Evolutionary conservation across 345 rosid genomes (phyloP), one percentile per base, ranked within the genome.

Genomic region (Chamaenerion angustifolium): DNA sequence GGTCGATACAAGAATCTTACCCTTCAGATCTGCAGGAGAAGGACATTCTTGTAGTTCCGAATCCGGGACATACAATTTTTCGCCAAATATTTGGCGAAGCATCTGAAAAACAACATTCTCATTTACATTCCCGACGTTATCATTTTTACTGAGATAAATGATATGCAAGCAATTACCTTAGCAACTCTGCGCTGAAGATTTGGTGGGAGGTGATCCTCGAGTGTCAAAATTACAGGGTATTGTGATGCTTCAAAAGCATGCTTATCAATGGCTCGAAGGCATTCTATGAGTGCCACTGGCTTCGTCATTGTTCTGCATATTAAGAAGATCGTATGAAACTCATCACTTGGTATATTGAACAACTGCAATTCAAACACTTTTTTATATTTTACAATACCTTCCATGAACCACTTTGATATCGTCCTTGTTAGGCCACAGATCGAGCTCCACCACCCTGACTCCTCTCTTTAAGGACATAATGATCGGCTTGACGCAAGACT

Each of bases 201-300:
- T n/a, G 85, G 77, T 17, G 90, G 79, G 48, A 90, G 95, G 62
- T 90, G 98, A 64, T 90, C 95, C 71, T 90, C 98, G 47, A 86
- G 74, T 56, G 98, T 90, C 54, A 90, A 78, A 58, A 86, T 82
- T 54, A 90, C 86, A 1, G 97, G 94, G 61, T 76, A 86, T 0
- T 86, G 88, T 21, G 92, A 89, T 44, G 77, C 88, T 58, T 48
- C 48, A 60, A 89, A 89, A 10, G 97, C 95, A 60, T 85, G 10
- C 19, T 74, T 75, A 72, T 65, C 76, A 42, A 90, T 90, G 49
- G 94, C 78, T 60, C 35, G 71, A 56, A 90, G 58, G 70, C 98
- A 86, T 58, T 59, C 81, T 45, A 77, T 60, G 42, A 81, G 84
- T 54, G 73, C 73, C 66, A 89, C 94, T 12, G 95, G 95, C 55